A percentile compares a stretch with the other conserved stretches of the same genome.
Conservation (phyloP, 2,329 filamentous ascomycete genomes). For the Aspergillus aculeatinus region DNA sequence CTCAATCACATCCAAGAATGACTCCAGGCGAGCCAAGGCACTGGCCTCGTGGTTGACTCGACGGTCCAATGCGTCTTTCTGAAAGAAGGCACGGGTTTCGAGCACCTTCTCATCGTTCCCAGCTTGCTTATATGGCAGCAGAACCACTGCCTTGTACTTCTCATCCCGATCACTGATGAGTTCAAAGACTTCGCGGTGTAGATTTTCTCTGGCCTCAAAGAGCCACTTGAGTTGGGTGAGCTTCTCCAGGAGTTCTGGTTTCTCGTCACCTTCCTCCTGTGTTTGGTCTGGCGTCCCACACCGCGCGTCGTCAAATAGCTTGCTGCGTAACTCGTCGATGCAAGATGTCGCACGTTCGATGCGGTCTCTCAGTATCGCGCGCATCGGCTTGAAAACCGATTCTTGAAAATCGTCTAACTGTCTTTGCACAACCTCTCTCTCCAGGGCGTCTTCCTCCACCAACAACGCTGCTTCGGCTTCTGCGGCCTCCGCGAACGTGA, state of each 20-base stretch:
- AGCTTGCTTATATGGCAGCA: constrained; percentile 73
- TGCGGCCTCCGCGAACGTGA: constrained; percentile 80
- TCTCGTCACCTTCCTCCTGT: constrained; percentile 92
- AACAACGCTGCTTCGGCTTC: constrained; percentile 75
- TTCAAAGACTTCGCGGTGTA: constrained; percentile 83
- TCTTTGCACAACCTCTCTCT: constrained; percentile 71
- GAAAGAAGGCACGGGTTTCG: constrained; percentile 79
- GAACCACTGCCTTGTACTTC: constrained; percentile 79
- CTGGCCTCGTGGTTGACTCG: constrained; percentile 70
- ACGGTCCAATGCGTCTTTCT: constrained; percentile 71
- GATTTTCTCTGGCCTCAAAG: constrained; percentile 85
- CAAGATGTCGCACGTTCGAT: constrained; percentile 71
- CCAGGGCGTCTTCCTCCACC: constrained; percentile 65
- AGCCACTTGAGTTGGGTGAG: constrained; percentile 95
- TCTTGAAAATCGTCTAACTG: constrained; percentile 84
- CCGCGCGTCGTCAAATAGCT: constrained; percentile 70
- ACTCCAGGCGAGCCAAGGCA: constrained; percentile 68
- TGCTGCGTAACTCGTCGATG: constrained; percentile 72
- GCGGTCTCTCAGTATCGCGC: constrained; percentile 73
- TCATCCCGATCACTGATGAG: constrained; percentile 81
- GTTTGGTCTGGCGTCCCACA: constrained; percentile 73
- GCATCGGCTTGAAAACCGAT: constrained; percentile 77
- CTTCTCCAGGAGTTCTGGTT: constrained; percentile 90
- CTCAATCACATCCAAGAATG: constrained; percentile 77
- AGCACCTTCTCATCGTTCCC: constrained; percentile 76